These are phyloP conservation scores for Aspergillus ruber DNA, from an alignment of 2,329 filamentous ascomycete species.

Conservation along the genomic window DNA sequence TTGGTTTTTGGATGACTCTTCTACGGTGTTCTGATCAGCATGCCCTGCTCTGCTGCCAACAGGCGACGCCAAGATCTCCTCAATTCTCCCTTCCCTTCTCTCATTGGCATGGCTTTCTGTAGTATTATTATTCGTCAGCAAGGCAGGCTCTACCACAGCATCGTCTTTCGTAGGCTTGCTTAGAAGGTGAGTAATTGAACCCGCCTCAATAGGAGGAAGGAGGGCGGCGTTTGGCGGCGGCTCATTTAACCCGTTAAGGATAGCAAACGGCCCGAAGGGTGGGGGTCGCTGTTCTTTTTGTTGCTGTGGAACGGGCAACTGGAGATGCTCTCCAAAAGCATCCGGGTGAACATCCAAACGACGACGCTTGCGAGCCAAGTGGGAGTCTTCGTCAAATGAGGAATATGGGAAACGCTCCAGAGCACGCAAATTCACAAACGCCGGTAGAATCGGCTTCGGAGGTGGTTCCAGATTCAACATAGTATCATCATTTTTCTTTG, in stretches of 20 bases:
- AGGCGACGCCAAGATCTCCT: conserved; percentile 28
- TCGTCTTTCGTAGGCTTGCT: conserved; percentile 27
- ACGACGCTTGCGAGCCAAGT: conserved; percentile 37
- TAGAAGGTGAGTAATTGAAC: conserved; percentile 33
- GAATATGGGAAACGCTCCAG: conserved; percentile 39
- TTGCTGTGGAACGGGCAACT: conserved; percentile 43
- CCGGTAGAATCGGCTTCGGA: conserved; percentile 37
- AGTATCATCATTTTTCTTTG: conserved; percentile 31
- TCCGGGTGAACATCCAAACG: conserved; percentile 38
- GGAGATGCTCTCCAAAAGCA: conserved; percentile 39
- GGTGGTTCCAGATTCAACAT: conserved; percentile 30
- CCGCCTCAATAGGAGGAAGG: conserved; percentile 55
- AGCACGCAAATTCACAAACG: conserved; percentile 43
- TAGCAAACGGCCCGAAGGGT: conserved; percentile 41
- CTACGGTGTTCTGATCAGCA: conserved; percentile 10
- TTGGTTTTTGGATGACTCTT: conserved; percentile 6
- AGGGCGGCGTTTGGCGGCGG: conserved; percentile 56
- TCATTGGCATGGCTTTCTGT: conserved; percentile 21
- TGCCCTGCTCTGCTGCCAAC: conserved; percentile 15
- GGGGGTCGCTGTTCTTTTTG: conserved; percentile 41
- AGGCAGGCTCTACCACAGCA: conserved; percentile 16
- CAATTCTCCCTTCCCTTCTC: conserved; percentile 27
- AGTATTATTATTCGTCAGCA: conserved; percentile 10
- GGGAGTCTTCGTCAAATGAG: conserved; percentile 32
- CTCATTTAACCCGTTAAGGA: conserved; percentile 56